phyloP scores from a whole-genome alignment of 1,284 basidiomycete genomes.

The Xanthoconium separans region DNA sequence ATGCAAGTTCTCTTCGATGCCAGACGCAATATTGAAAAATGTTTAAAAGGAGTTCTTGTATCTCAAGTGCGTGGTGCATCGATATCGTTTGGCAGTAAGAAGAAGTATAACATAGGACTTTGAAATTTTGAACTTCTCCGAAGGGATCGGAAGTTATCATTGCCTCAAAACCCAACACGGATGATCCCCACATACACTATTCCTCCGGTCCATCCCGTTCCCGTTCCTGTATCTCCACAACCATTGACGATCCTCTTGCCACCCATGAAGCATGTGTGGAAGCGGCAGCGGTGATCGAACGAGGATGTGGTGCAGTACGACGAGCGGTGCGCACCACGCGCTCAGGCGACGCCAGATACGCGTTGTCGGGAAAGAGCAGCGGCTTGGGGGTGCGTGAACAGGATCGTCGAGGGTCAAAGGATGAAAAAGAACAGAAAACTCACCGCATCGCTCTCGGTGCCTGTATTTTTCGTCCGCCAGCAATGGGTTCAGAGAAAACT shows the following conservation, averaged over 20 bases:
- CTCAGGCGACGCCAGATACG: slow-evolving; percentile 59
- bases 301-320: slow-evolving; percentile 88
- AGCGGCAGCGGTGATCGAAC: slow-evolving; percentile 85
- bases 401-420: too few species aligned
- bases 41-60: neutral
- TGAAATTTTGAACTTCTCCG: too few species aligned
- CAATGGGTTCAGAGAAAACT: slow-evolving; percentile 85
- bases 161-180: too few species aligned
- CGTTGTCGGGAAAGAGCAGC: slow-evolving; percentile 82
- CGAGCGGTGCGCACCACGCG: slow-evolving; percentile 71
- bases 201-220: slow-evolving; percentile 46
- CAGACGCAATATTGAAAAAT: neutral
- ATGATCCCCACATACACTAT: slow-evolving; percentile 62
- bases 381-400: slow-evolving; percentile 48
- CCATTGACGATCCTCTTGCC: slow-evolving; percentile 85
- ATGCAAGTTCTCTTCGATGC: neutral
- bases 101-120: too few species aligned
- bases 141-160: too few species aligned
- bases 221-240: slow-evolving; percentile 65
- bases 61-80: neutral
- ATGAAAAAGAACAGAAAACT: too few species aligned
- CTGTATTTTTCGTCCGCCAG: slow-evolving; percentile 76
- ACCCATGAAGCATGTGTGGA: slow-evolving; percentile 84
- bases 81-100: too few species aligned
- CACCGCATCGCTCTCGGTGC: slow-evolving; percentile 78